These are phyloP conservation scores for Pisolithus marmoratus DNA, from an alignment of 768 basidiomycete species.

Conservation along the genomic window DNA sequence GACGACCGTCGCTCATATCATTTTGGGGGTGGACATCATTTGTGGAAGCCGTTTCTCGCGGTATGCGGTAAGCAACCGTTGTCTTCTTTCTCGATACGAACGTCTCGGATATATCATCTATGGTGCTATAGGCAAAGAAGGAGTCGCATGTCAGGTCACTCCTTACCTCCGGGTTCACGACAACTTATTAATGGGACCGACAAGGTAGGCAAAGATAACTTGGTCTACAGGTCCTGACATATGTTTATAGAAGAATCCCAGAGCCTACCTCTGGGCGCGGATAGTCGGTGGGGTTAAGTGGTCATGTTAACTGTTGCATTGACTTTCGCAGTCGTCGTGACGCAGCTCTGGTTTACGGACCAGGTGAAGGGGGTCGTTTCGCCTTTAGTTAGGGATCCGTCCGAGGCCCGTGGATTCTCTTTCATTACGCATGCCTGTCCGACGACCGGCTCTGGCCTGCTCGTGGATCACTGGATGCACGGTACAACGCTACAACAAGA, in stretches of 20 bases:
- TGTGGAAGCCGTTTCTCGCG: no score
- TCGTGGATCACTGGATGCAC: no score
- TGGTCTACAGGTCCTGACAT: background rate
- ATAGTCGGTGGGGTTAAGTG: background rate
- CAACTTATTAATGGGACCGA: slow-evolving; percentile 8
- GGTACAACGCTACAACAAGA: no score
- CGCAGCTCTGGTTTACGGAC: background rate
- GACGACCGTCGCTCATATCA: background rate
- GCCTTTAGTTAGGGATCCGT: slow-evolving; percentile 6
- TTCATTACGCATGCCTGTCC: no score
- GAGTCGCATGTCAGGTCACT: slow-evolving; percentile 12
- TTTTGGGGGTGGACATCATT: slow-evolving; percentile 18
- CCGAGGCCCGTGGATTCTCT: no score
- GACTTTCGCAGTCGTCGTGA: slow-evolving; percentile 4
- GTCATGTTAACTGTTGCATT: slow-evolving; percentile 4
- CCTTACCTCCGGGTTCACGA: slow-evolving; percentile 16
- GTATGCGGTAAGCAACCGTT: slow-evolving; percentile 14
- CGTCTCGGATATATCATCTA: background rate
- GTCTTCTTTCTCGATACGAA: background rate
- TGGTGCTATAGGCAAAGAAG: slow-evolving; percentile 18
- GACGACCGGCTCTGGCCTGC: no score
- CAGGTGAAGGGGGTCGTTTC: slow-evolving; percentile 8
- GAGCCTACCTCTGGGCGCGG: background rate
- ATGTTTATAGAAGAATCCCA: slow-evolving; percentile 11
- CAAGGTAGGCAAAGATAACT: slow-evolving; percentile 6